Evolutionary conservation across 169 alveolate species (phyloP), one percentile per base, ranked within the genome.

Genomic region (Eimeria tenella): DNA sequence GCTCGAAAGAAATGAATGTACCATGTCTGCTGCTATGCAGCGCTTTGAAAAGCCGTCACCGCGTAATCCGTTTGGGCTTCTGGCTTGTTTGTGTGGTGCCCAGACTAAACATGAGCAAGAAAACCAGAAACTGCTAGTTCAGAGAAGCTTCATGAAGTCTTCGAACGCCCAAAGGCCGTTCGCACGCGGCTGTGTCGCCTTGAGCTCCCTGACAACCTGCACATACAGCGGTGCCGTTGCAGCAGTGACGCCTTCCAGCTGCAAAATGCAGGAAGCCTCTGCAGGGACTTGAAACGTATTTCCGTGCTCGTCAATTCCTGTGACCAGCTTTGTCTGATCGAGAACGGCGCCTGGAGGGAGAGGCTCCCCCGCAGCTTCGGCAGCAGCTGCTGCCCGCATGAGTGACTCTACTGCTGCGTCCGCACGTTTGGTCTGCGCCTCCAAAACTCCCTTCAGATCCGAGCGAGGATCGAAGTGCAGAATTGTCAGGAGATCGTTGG

Each of bases 211-310:
- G 56, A 62, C 74, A 58, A 83, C 90, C 75, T 83, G 77, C 4
- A 83, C 90, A 58, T 83, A 83, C 77, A 83, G 63, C 75, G 73
- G 90, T 8, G 90, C 90, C n/a, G 90, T 83, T 52, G 90, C 90
- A n/a, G 90, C 90, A 83, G 79, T 83, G 62, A 83, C 90, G 15
- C 90, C 90, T 62, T 83, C 90, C 13, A 83, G 90, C 62, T 83
- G 90, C 58, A 83, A 58, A 21, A 83, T 62, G 70, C 60, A 62
- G 5, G 90, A 65, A 4, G 90, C 90, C 25, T 75, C 90, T 4
- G 77, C 74, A 50, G 90, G 90, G 56, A 83, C 90, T 31, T 62
- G n/a, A 56, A 83, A n/a, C 49, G 65, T 17, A 15, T 60, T 42
- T 42, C 90, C 90, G 49, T 83, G 90, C 5, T 83, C 90, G 19